phyloP scores from a whole-genome alignment of 163 green algal species.

The Chlamydomonas reinhardtii region DNA sequence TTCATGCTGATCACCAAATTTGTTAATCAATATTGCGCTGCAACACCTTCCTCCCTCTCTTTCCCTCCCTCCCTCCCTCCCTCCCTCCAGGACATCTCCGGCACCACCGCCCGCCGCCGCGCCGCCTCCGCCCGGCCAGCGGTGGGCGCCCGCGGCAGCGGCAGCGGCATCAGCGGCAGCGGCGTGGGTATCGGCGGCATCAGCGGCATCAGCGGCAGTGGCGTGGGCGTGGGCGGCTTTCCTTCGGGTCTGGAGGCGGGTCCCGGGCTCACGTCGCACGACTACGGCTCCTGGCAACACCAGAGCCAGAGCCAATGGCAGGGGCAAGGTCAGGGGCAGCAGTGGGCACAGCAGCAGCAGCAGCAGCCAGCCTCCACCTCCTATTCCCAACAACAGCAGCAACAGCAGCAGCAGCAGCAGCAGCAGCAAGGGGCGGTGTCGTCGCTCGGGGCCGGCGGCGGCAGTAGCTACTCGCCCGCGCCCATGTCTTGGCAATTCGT shows the following conservation, averaged over 20 bases:
- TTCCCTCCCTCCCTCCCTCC: neutral
- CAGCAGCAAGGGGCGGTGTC: too few species aligned
- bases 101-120: neutral
- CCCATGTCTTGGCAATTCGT: neutral
- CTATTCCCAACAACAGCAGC: neutral
- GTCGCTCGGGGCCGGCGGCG: too few species aligned
- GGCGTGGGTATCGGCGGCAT: neutral
- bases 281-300: neutral
- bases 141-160: neutral
- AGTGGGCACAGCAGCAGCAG: slow-evolving; percentile 3
- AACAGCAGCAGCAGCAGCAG: neutral
- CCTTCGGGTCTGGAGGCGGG: too few species aligned
- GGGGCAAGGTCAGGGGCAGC: too few species aligned
- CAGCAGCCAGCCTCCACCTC: too few species aligned
- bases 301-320: neutral
- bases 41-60: too few species aligned
- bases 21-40: too few species aligned
- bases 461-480: neutral
- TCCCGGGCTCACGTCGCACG: too few species aligned
- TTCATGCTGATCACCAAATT: too few species aligned
- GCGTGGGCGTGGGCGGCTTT: neutral
- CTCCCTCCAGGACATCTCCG: too few species aligned
- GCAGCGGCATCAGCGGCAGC: neutral
- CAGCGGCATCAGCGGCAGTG: neutral
- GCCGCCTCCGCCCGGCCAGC: neutral